phyloP scores from a whole-genome alignment of 805 yeast genomes.

The Danielia reshetovae region DNA sequence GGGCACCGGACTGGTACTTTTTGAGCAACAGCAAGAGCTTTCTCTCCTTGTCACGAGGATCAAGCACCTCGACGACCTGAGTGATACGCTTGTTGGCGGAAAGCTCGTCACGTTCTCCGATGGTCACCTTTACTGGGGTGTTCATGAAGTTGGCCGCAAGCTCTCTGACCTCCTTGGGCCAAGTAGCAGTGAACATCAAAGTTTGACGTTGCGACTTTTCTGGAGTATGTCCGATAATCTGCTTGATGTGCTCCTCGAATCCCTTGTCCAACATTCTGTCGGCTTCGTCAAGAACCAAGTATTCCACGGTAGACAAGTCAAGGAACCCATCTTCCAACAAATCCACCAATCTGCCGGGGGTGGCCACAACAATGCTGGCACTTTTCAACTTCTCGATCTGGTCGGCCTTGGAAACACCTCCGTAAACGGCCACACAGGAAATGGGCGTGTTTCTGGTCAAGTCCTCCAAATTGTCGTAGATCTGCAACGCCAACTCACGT shows the following conservation, averaged over 20 bases:
- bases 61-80: constrained; percentile 87
- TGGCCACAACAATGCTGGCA: constrained; percentile 85
- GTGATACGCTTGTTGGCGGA: constrained; percentile 91
- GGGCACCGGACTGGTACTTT: constrained; percentile 65
- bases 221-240: constrained; percentile 63
- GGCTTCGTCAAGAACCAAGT: constrained; percentile 93
- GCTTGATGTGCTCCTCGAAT: constrained; percentile 92
- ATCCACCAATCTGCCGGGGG: constrained; percentile 97
- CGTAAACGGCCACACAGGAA: constrained; percentile 82
- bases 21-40: constrained; percentile 66
- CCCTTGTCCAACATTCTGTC: constrained; percentile 99
- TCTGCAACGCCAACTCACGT: constrained; percentile 95
- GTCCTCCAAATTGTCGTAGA: constrained; percentile 71
- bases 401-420: constrained; percentile 95
- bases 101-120: constrained; percentile 92
- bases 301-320: constrained; percentile 61
- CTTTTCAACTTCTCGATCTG: constrained; percentile 68
- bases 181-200: constrained; percentile 98
- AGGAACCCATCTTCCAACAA: constrained; percentile 84
- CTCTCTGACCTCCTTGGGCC: constrained; percentile 99
- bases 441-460: constrained; percentile 60
- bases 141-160: constrained; percentile 83
- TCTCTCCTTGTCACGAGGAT: constrained; percentile 73
- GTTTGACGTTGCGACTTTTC: constrained; percentile 64
- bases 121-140: constrained; percentile 80